Base-by-base conservation (phyloP, 176 grass and related monocot genomes). In the Bothriochloa decipiens region DNA sequence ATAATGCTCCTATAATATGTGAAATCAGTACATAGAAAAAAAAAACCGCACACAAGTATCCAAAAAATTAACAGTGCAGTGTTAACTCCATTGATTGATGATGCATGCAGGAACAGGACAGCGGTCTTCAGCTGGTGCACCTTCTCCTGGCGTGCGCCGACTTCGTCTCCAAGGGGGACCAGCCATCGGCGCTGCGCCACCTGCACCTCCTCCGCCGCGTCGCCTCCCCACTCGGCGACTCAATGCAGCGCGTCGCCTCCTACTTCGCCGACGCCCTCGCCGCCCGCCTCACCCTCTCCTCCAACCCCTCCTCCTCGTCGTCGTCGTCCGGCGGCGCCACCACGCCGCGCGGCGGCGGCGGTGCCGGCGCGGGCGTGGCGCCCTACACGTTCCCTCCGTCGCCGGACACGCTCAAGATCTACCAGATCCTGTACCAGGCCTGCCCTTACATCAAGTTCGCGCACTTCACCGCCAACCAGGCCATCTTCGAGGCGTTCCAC, bases 401-500 rank as follows among this genome's bases (percentile, higher is more conserved):
- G 17, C 78, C 95, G 6, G 88, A 91, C 0, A 82, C 86, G 6
- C 87, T 93, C 8, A 89, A 95, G 27, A 40, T 97, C 14, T 91
- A 95, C 82, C 92, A 93, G 82, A 94, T 95, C 78, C 92, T 93
- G 26, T 97, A 97, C 87, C 92, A 97, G 80, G 91, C 91, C 1
- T 97, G 95, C 85, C 95, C 95, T 4, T 97, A 97, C 85, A 22
- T 97, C 70, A 97, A 97, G 75, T 97, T 97, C 35, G 92, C 95
- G 0, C 95, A 97, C 85, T 97, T 97, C 84, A 97, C 92, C 0
- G 95, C 95, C 0, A 97, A 97, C 83, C 95, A 95, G 83, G 95
- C 95, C 17, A 97, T 97, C 29, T 79, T 97, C 46, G 95, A 97
- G 83, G 95, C 95, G 6, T 97, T 97, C 76, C 81, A 91, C 22